Evolutionary conservation across 352 stramenopile genomes (phyloP).

Genomic region (Thraustochytrium striatum): DNA sequence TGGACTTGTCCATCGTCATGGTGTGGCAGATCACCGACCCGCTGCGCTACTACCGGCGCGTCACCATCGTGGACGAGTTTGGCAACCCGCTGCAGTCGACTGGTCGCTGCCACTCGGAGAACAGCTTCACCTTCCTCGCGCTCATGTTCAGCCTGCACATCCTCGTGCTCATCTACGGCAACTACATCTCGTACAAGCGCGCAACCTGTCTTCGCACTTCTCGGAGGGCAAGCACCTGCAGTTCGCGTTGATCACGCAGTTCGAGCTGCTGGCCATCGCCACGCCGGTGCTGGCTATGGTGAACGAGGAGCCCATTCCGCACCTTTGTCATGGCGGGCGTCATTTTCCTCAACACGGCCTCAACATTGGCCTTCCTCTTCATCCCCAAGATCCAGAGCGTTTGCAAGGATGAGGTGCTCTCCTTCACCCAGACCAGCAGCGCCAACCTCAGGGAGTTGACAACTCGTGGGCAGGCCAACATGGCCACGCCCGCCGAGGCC

Average conservation of each 20-base stretch:
- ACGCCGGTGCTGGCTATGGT: not conserved
- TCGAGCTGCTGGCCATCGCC: not conserved
- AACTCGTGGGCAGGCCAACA: too few relatives aligned
- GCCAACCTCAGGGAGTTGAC: too few relatives aligned
- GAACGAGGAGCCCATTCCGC: not conserved
- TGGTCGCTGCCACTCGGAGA: not conserved
- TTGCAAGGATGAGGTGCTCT: not conserved
- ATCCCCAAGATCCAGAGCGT: not conserved
- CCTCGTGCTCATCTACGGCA: not conserved
- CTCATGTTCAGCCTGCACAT: not conserved
- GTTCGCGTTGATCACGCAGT: not conserved
- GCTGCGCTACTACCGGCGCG: not conserved
- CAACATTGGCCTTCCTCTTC: not conserved
- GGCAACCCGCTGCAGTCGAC: not conserved
- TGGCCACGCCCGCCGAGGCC: too few relatives aligned
- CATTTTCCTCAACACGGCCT: not conserved
- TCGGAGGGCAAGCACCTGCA: not conserved
- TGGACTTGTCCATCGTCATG: not conserved
- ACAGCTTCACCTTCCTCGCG: not conserved
- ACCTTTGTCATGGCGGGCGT: not conserved
- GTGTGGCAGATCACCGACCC: not conserved
- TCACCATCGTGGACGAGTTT: not conserved
- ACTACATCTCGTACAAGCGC: not conserved
- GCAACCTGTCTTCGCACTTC: not conserved
- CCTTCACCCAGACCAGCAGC: not conserved